Percentiles rank a stretch among this genome's conserved stretches.
Evolutionary conservation across 768 basidiomycete genomes (phyloP).

Genomic region (Russula sp.): DNA sequence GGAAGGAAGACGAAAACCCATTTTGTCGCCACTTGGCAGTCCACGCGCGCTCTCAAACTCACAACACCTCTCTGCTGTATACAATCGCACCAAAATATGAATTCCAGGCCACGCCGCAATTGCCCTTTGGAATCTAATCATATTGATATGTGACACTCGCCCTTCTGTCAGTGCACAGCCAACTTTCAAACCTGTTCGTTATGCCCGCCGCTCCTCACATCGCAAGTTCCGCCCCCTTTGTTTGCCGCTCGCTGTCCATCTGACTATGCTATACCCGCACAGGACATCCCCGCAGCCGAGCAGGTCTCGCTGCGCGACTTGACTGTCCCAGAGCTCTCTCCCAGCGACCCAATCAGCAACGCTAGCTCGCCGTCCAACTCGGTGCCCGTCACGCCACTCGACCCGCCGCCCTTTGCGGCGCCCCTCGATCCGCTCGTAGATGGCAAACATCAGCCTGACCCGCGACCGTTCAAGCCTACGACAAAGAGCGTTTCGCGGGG

Average conservation of each 20-base stretch:
- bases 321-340: conserved; percentile 13
- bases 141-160: no score
- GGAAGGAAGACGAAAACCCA: no score
- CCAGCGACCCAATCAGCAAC: conserved; percentile 1
- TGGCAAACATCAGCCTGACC: conserved; percentile 14
- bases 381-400: conserved; percentile 1
- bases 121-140: neutral
- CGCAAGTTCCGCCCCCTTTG: neutral
- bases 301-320: conserved; percentile 14
- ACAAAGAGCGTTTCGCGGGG: neutral
- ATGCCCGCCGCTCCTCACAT: conserved; percentile 13
- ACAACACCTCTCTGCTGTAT: no score
- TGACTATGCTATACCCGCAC: neutral
- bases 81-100: neutral
- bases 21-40: no score
- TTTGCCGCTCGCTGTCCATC: neutral
- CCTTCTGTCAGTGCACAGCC: neutral
- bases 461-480: conserved; percentile 2
- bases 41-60: no score
- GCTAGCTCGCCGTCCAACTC: conserved; percentile 11
- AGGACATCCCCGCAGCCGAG: conserved; percentile 16
- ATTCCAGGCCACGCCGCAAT: neutral
- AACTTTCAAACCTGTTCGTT: neutral
- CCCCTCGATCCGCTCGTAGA: conserved; percentile 1
- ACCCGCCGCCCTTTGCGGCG: neutral